Conservation (phyloP, 176 grass and related monocot genomes). For the Pharus latifolius region DNA sequence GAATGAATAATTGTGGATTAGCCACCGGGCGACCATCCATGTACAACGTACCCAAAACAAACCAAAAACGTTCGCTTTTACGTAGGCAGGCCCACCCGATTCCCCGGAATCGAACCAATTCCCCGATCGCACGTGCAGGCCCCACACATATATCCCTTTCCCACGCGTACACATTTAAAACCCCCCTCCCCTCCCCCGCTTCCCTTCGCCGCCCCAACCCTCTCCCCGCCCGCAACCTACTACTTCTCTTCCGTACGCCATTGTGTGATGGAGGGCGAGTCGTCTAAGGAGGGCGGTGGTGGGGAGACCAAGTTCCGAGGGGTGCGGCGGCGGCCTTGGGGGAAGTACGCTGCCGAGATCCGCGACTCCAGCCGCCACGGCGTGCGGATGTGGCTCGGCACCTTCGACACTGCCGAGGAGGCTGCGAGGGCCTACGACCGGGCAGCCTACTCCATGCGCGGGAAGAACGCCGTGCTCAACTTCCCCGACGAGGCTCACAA, state of each 20-base stretch:
- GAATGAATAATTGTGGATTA: no score
- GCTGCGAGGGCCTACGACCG: constrained; percentile 70
- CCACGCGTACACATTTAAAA: no score
- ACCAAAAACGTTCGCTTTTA: neutral
- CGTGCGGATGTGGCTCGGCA: constrained; percentile 66
- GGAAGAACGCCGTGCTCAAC: constrained; percentile 66
- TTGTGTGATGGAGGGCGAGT: constrained; percentile 16
- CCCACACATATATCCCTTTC: no score
- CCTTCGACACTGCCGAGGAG: constrained; percentile 81
- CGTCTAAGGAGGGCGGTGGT: neutral
- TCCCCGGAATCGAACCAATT: neutral
- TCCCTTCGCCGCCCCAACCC: neutral
- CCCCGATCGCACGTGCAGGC: neutral
- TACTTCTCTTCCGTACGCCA: no score
- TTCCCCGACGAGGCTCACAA: constrained; percentile 49
- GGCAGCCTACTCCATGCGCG: constrained; percentile 72
- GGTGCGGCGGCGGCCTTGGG: constrained; percentile 57
- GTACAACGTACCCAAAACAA: constrained; percentile 5
- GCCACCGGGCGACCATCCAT: constrained; percentile 16
- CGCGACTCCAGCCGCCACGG: constrained; percentile 74
- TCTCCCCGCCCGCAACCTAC: neutral
- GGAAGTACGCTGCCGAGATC: constrained; percentile 86
- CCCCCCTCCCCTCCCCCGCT: constrained; percentile 1
- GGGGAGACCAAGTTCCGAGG: constrained; percentile 69
- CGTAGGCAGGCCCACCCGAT: neutral